phyloP scores from a whole-genome alignment of 371 early-diverging fungal genomes.

The Choanephora cucurbitarum region DNA sequence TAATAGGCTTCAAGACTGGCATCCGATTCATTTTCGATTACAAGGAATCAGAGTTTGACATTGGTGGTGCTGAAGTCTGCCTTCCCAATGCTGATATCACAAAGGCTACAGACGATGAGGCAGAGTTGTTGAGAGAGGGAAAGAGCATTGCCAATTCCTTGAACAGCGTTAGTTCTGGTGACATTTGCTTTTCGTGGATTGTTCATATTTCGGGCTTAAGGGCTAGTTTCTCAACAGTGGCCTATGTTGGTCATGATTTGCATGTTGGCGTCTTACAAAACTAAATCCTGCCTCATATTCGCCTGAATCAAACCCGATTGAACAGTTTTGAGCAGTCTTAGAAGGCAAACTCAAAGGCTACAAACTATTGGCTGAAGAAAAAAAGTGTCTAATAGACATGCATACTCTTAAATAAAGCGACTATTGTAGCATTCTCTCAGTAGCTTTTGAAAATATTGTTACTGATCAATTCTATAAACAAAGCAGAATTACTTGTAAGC shows the following conservation, averaged over 20 bases:
- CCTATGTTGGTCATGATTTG: slow-evolving; percentile 1
- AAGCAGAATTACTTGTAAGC: no score
- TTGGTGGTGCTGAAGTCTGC: slow-evolving; percentile 10
- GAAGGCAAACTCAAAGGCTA: background rate
- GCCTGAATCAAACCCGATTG: slow-evolving; percentile 10
- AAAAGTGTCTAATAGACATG: no score
- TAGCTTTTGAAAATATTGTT: no score
- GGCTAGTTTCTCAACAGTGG: slow-evolving; percentile 1
- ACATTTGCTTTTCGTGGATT: slow-evolving; percentile 2
- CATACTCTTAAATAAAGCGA: no score
- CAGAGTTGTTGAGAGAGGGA: background rate
- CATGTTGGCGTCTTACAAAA: slow-evolving; percentile 1
- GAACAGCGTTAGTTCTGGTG: background rate
- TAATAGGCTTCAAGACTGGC: slow-evolving; percentile 3
- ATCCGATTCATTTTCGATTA: slow-evolving; percentile 8
- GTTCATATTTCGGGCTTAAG: slow-evolving; percentile 6
- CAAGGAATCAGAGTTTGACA: slow-evolving; percentile 9
- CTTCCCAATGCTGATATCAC: slow-evolving; percentile 3
- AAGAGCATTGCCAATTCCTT: background rate
- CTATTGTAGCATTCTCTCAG: no score
- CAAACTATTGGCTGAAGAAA: background rate
- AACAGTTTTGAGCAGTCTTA: slow-evolving; percentile 12
- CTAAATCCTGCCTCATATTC: background rate
- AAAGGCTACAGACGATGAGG: slow-evolving; percentile 1
- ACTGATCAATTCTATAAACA: no score